These are phyloP conservation scores for Globisporangium canariense DNA, from an alignment of 352 stramenopile genomes.

Conservation along the genomic window DNA sequence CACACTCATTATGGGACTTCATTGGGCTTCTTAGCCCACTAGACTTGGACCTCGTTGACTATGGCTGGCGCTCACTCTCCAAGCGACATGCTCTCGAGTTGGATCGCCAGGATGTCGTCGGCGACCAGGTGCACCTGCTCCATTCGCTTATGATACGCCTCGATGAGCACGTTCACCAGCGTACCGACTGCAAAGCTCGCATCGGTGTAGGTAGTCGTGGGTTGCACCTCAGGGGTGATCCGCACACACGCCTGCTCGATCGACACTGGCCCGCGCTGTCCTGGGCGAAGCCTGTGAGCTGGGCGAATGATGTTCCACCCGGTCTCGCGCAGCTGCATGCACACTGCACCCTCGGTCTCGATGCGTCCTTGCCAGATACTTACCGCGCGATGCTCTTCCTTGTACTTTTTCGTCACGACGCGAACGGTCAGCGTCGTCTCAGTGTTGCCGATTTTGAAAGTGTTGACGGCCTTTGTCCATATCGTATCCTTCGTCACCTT, in stretches of 20 bases:
- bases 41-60: too few species aligned
- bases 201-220: not conserved
- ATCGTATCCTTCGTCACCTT: conserved; percentile 4
- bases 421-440: conserved; percentile 25
- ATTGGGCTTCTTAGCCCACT: too few species aligned
- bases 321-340: conserved; percentile 29
- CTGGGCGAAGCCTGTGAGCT: not conserved
- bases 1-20: not conserved
- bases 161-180: conserved; percentile 9
- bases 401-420: conserved; percentile 24
- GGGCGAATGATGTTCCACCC: conserved; percentile 29
- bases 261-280: not conserved
- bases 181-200: not conserved
- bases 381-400: conserved; percentile 22
- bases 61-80: not conserved
- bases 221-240: conserved; percentile 4
- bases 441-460: conserved; percentile 18
- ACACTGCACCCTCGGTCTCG: conserved; percentile 25
- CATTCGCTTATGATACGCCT: conserved; percentile 14
- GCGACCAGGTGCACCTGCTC: conserved; percentile 7
- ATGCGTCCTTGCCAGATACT: conserved; percentile 34
- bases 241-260: conserved; percentile 12
- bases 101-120: conserved; percentile 6
- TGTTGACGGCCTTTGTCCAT: conserved; percentile 26
- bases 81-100: conserved; percentile 1